phyloP scores from a whole-genome alignment of 2,329 filamentous ascomycete species.

The Exophiala dermatitidis region DNA sequence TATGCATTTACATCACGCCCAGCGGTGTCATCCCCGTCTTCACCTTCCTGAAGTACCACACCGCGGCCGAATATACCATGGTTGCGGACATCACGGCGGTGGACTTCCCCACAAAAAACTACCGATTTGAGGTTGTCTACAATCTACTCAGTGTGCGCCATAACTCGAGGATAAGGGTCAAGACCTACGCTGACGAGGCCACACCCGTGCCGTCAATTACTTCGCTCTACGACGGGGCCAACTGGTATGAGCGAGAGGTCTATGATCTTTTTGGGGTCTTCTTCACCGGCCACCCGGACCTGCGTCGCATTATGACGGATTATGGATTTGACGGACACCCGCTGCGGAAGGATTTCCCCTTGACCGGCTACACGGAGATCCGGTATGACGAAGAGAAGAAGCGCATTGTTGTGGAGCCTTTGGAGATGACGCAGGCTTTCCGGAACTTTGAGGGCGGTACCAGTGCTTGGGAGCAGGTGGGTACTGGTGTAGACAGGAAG shows the following conservation, averaged over 20 bases:
- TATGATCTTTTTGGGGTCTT: slow-evolving; percentile 98
- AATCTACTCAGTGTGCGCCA: slow-evolving; percentile 92
- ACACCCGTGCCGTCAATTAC: slow-evolving; percentile 86
- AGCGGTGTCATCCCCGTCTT: slow-evolving; percentile 85
- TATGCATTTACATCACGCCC: slow-evolving; percentile 87
- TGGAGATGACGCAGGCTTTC: slow-evolving; percentile 97
- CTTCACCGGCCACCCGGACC: slow-evolving; percentile 89
- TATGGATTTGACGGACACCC: slow-evolving; percentile 99
- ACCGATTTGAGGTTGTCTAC: slow-evolving; percentile 97
- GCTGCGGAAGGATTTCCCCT: slow-evolving; percentile 91
- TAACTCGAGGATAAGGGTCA: slow-evolving; percentile 93
- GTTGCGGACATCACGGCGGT: slow-evolving; percentile 87
- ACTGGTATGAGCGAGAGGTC: slow-evolving; percentile 98
- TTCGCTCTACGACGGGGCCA: slow-evolving; percentile 82
- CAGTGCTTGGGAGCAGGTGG: slow-evolving; percentile 61
- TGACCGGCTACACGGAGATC: slow-evolving; percentile 97
- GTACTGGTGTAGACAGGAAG: slow-evolving; percentile 65
- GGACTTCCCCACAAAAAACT: slow-evolving; percentile 89
- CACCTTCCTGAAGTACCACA: slow-evolving; percentile 94
- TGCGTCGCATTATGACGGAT: slow-evolving; percentile 97
- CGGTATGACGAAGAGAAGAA: slow-evolving; percentile 99
- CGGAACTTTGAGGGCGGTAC: slow-evolving; percentile 93
- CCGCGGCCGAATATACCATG: slow-evolving; percentile 91
- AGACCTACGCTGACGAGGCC: slow-evolving; percentile 97
- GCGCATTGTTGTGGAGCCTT: slow-evolving; percentile 92